phyloP scores from a whole-genome alignment of 345 rosid species.

The Eucalyptus tenuipes region DNA sequence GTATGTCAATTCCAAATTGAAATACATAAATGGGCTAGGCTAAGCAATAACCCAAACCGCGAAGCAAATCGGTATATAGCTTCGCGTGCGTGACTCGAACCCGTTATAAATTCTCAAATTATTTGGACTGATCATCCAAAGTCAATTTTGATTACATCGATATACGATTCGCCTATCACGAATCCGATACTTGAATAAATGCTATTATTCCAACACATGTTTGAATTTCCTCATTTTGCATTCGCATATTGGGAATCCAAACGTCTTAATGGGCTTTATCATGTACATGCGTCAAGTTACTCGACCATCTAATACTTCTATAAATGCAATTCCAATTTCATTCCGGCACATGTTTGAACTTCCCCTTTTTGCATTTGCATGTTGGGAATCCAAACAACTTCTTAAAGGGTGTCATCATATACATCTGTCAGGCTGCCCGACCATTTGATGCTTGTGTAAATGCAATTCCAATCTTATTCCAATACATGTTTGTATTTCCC shows the following conservation, averaged over 20 bases:
- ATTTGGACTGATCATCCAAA: neutral
- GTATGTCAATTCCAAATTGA: neutral
- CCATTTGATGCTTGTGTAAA: neutral
- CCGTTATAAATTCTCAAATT: neutral
- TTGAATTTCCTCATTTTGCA: neutral
- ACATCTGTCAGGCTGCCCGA: fast-evolving
- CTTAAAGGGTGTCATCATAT: neutral
- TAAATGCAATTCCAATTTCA: neutral
- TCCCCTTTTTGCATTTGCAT: neutral
- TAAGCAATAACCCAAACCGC: neutral
- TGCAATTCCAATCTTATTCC: neutral
- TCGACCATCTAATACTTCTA: neutral
- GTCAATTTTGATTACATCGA: neutral
- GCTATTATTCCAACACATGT: neutral
- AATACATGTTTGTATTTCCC: neutral
- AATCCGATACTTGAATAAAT: neutral
- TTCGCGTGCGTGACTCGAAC: neutral
- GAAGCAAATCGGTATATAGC: neutral
- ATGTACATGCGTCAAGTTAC: neutral
- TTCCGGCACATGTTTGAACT: neutral
- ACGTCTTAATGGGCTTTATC: neutral
- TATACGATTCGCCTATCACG: neutral
- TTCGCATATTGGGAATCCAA: neutral
- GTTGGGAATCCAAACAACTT: neutral
- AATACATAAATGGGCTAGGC: neutral